A percentile compares a stretch with the other conserved stretches of the same genome.
These are phyloP conservation scores for Wickerhamiella domercqiae DNA, from an alignment of 805 yeast species.

Conservation along the genomic window DNA sequence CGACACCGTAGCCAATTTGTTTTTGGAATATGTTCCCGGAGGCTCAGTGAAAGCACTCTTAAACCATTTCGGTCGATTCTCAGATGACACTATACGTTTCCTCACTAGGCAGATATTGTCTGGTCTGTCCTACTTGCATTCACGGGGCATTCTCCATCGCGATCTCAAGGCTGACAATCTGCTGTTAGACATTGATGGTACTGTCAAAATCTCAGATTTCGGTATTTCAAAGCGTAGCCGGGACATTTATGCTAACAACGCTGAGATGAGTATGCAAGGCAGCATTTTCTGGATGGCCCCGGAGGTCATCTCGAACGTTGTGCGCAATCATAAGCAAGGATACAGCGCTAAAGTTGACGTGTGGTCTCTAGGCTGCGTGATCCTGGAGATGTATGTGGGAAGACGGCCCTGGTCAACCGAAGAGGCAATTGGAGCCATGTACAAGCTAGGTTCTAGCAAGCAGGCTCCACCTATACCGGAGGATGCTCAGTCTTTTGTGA, in stretches of 20 bases:
- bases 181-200: slow-evolving; percentile 76
- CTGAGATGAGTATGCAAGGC: slow-evolving; percentile 97
- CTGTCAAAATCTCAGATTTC: slow-evolving; percentile 89
- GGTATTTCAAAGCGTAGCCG: slow-evolving; percentile 81
- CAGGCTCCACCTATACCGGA: slow-evolving; percentile 93
- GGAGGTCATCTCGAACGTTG: slow-evolving; percentile 79
- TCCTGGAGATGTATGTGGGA: slow-evolving; percentile 94
- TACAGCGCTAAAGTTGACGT: slow-evolving; percentile 96
- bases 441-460: slow-evolving; percentile 68
- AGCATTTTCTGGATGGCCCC: slow-evolving; percentile 99
- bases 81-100: slow-evolving; percentile 56
- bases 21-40: slow-evolving; percentile 93
- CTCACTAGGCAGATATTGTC: slow-evolving; percentile 64
- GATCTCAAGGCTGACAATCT: slow-evolving; percentile 92
- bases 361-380: slow-evolving; percentile 97
- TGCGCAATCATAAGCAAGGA: slow-evolving; percentile 63
- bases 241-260: slow-evolving; percentile 77
- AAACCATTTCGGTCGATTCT: slow-evolving; percentile 70
- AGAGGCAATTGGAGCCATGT: slow-evolving; percentile 89
- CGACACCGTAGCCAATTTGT: slow-evolving; percentile 62
- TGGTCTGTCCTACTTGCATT: slow-evolving; percentile 80
- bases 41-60: slow-evolving; percentile 86
- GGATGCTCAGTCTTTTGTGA: slow-evolving; percentile 54
- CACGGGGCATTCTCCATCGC: slow-evolving; percentile 76
- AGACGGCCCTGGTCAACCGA: slow-evolving; percentile 94